phyloP scores from a whole-genome alignment of 2,329 filamentous ascomycete species.

The Hyphodiscus sp. region DNA sequence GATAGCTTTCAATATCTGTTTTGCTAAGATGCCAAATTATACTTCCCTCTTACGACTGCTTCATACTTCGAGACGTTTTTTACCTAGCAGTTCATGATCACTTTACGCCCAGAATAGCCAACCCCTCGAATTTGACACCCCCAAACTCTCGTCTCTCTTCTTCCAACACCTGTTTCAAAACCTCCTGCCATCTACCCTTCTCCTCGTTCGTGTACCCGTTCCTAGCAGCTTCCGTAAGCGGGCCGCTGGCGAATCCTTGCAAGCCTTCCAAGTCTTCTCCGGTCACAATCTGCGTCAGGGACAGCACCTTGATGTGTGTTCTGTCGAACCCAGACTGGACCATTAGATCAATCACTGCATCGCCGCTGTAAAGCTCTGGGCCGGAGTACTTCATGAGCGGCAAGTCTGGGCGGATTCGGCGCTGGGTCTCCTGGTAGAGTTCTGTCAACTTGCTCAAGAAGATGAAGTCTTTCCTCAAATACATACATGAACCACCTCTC shows the following conservation, averaged over 20 bases:
- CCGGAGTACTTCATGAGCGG: conserved; percentile 14
- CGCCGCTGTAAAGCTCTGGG: neutral
- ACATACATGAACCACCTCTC: conserved; percentile 20
- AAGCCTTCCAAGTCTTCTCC: neutral
- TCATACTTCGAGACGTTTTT: too few species aligned
- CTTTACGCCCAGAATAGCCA: neutral
- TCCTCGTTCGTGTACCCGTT: neutral
- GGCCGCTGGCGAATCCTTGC: neutral
- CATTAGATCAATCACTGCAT: neutral
- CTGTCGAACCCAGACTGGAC: neutral
- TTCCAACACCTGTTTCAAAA: neutral
- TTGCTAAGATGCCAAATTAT: too few species aligned
- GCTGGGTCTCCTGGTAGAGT: conserved; percentile 17
- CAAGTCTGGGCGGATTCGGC: conserved; percentile 24
- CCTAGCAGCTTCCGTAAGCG: neutral
- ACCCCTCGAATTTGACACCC: neutral
- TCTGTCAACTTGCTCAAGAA: too few species aligned
- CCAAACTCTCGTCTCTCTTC: neutral
- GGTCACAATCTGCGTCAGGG: neutral
- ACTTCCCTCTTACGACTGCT: too few species aligned
- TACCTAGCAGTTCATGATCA: neutral
- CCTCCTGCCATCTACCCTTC: neutral
- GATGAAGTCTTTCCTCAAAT: too few species aligned
- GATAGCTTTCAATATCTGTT: too few species aligned
- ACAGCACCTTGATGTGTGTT: neutral